Evolutionary conservation across 2,329 filamentous ascomycete genomes (phyloP), one percentile per base, ranked within the genome.

Genomic region (Clonostachys rosea): DNA sequence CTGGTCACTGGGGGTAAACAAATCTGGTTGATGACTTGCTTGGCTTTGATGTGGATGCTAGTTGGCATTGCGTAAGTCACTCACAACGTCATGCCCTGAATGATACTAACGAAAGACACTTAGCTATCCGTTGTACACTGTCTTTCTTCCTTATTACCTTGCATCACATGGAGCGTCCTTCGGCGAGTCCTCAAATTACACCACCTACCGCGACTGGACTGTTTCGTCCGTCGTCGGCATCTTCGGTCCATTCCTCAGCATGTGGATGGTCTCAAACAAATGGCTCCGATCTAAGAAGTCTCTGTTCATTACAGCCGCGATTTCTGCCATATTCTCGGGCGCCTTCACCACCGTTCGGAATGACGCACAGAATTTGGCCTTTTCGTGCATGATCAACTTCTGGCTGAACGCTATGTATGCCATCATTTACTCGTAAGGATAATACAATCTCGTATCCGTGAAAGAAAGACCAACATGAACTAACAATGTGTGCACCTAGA

Each of bases 141-240:
- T 66, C 40, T 73, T 73, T 44, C 62, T 73, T 39, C 68, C 69
- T 2, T 69, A 67, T 1, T 73, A 73, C 47, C 63, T 73, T 6
- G 63, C 63, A 12, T 68, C 62, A 7, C 63, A 67, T 40, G 65
- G 60, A 44, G 58, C 61, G 1, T 46, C 60, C 42, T 47, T 59
- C 8, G 47, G 47, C 24, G 47, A 57, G 36, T 40, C 39, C 33
- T 58, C 54, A 13, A 53, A 59, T 3, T 50, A 55, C 41, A 57
- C 57, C 41, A 62, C 61, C 1, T 63, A 64, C 39, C 60, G 58
- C 41, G 52, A 61, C 6, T 63, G 61, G 50, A 55, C 58, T 34
- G 58, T 64, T 8, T 59, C 61, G 1, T 70, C 66, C 0, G 59
- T 62, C 1, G 63, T 65, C 5, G 66, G 68, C 2, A 56, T 71